Evolutionary conservation across 768 basidiomycete genomes (phyloP).

Genomic region (Kwoniella europaea): DNA sequence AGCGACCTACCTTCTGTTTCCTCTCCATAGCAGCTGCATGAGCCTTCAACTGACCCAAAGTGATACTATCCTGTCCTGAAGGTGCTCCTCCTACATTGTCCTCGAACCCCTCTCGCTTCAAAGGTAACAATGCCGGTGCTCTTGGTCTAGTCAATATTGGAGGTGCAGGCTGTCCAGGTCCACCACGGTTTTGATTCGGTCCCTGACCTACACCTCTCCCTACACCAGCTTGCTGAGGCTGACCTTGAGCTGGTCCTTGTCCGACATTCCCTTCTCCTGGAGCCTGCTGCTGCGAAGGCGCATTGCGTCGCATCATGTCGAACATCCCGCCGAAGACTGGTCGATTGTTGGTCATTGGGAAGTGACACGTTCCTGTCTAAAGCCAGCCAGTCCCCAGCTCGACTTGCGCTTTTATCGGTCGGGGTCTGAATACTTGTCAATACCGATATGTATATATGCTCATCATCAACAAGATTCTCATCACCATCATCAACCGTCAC

Average conservation of each 20-base stretch:
- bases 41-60: conserved; percentile 53
- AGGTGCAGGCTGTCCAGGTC: conserved; percentile 11
- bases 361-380: background rate
- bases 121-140: conserved; percentile 29
- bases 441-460: background rate
- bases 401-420: too few relatives aligned
- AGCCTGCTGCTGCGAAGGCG: conserved; percentile 7
- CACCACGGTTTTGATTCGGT: background rate
- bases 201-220: conserved; percentile 9
- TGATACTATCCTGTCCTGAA: conserved; percentile 44
- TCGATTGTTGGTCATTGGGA: conserved; percentile 12
- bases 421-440: background rate
- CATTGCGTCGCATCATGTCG: conserved; percentile 20
- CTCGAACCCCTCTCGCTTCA: conserved; percentile 9
- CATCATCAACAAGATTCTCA: background rate
- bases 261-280: conserved; percentile 1
- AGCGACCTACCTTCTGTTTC: conserved; percentile 44
- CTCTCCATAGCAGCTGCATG: conserved; percentile 35
- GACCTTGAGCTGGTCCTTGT: conserved; percentile 2
- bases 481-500: background rate
- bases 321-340: conserved; percentile 21
- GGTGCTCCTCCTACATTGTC: conserved; percentile 13
- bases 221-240: background rate
- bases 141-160: conserved; percentile 35
- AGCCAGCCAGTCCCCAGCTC: background rate